Percentiles rank a stretch among this genome's conserved stretches.
These are phyloP conservation scores for Monosporascus cannonballus DNA, from an alignment of 2,329 filamentous ascomycete genomes.

Conservation along the genomic window DNA sequence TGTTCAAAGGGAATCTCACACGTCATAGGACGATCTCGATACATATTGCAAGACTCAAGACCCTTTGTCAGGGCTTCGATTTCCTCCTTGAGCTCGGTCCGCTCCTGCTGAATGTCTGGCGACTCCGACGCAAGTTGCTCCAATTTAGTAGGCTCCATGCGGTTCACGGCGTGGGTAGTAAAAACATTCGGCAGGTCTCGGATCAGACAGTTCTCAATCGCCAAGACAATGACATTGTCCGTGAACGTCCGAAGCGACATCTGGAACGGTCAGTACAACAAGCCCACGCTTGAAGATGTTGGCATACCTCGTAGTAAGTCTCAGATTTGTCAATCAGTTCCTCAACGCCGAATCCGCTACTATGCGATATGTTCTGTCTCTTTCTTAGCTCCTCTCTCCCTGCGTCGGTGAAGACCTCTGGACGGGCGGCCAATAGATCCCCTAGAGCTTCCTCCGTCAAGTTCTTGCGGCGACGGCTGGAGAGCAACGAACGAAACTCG, in stretches of 20 bases:
- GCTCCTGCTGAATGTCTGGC: conserved; percentile 14
- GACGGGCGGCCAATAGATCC: conserved; percentile 11
- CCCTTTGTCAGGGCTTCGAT: conserved; percentile 13
- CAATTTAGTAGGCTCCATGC: conserved; percentile 23
- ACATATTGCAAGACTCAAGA: conserved; percentile 16
- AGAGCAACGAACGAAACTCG: conserved; percentile 21
- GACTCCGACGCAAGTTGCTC: conserved; percentile 20
- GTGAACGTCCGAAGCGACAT: conserved; percentile 25
- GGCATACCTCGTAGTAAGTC: conserved; percentile 36
- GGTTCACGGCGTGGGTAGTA: conserved; percentile 23
- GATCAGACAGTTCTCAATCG: conserved; percentile 31
- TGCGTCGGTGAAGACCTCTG: conserved; percentile 18
- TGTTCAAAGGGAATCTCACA: conserved; percentile 1
- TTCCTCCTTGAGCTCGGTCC: conserved; percentile 12
- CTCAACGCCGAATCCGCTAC: conserved; percentile 29
- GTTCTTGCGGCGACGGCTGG: conserved; percentile 7
- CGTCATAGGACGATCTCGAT: conserved; percentile 3
- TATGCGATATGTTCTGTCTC: not conserved
- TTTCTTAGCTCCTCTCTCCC: conserved; percentile 11
- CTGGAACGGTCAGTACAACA: conserved; percentile 9
- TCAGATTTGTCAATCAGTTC: conserved; percentile 38
- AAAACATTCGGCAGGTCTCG: conserved; percentile 26
- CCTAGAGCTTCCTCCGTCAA: conserved; percentile 9
- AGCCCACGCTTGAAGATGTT: not conserved
- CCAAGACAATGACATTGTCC: conserved; percentile 29